Evolutionary conservation across 441 rosid genomes (phyloP), one percentile per base, ranked within the genome.

Genomic region (Theobroma grandiflorum): DNA sequence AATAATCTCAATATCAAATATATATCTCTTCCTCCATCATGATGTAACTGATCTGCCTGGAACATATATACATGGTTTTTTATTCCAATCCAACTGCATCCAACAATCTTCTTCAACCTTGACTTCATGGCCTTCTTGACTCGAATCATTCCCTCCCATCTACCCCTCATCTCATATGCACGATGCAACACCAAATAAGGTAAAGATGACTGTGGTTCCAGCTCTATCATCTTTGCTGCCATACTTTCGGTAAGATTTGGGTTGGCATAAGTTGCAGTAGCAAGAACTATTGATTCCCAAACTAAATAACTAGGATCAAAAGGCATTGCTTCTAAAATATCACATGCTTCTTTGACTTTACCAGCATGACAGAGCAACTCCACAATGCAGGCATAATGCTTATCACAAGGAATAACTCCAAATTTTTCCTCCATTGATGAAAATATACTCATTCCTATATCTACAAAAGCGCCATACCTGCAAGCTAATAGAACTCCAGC

Each of bases 401-500:
- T 94, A 33, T 82, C 78, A 33, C 67, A 74, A 0, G 91, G 90
- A 14, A 20, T 26, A 63, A 92, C 82, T 62, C 86, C 88, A 72
- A 82, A 84, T 38, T 64, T 66, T 74, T 84, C 85, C 81, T 86
- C 76, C 93, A 92, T 91, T 63, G 86, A 91, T 43, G 85, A 87
- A 82, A 92, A 92, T 74, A 93, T 79, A 8, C 65, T 16, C 82
- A 88, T 72, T 77, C 94, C 97, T 78, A 84, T 80, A 4, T 85
- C 80, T 42, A 90, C 43, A 64, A 89, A 85, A 78, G 82, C 86
- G 0, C 91, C 92, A 73, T 86, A 83, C 76, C 82, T 85, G 78
- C 96, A 93, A 80, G 96, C 95, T 88, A 89, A 65, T 47, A 95
- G 79, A 80, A 85, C 84, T 0, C 90, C 95, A 82, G 82, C 71